Base-by-base conservation (phyloP, 306 rosid genomes). In the Hippophae tibetana region DNA sequence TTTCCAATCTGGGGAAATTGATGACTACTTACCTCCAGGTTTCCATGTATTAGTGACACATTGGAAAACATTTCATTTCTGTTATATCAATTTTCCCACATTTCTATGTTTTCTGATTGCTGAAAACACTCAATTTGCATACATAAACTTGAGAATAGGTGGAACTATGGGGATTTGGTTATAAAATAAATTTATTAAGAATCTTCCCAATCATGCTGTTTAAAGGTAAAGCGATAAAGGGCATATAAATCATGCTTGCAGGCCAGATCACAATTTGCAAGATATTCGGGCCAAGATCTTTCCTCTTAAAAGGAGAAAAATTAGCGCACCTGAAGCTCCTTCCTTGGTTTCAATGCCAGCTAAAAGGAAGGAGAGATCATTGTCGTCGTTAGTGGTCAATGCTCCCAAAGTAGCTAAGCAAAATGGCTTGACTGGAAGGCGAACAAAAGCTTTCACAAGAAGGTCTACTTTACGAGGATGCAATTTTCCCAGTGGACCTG, bases 231-330 rank as follows among this genome's bases (percentile, higher is more conserved):
- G 41, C 52, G 50, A 54, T 42, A 43, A 31, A 31, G 38, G 3
- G 38, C 38, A 31, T 43, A 57, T 56, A 52, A 55, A 51, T 67
- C 55, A 38, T 31, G 3, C 38, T 31, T 74, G 66, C 93, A 92
- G 99, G 95, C 95, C 96, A 53, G 99, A 92, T 79, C 96, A 88
- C 78, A 92, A 92, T 82, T 67, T 92, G 76, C 99, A 92, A 80
- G 99, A 92, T 73, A 80, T 92, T 54, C 87, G 95, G 72, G 78
- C 85, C 56, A 92, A 88, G 78, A 66, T 88, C 49, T 92, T 92
- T 81, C 99, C 99, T 62, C 63, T 71, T 10, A 83, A 69, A 59
- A 61, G 80, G 70, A 76, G 72, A 74, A 92, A 88, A 68, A 56
- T 77, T 42, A 54, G 65, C 63, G 81, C 82, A 47, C 86, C 83